Base-by-base conservation (phyloP, 1,284 basidiomycete genomes). In the Cerrena zonata region DNA sequence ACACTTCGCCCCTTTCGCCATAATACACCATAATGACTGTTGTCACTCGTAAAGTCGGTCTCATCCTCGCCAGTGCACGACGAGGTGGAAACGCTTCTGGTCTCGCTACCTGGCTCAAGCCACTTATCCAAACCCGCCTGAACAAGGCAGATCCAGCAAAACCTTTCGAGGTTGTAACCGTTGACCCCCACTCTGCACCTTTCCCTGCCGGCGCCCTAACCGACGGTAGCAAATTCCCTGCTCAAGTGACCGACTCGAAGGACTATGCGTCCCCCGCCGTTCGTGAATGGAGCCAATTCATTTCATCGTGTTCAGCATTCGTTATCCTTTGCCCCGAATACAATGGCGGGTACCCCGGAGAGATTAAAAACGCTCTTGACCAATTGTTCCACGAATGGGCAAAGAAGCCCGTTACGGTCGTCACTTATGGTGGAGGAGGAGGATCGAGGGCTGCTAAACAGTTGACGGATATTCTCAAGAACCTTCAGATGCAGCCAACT, bases 301-400 rank as follows among this genome's bases (percentile, higher is more conserved):
- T 62, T 38, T 49, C 55, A 46, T 60, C 60, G 2, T 62, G 58
- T 55, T 49, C 48, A 47, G 65, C 50, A 19, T 58, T 65, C 56
- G 57, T 65, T 47, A 40, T 66, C 19, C 53, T 66, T 48, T 50
- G 59, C 3, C 64, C 65, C 1, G 61, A 65, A 54, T 65, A 65
- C 55, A 66, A 65, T 55, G 58, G 61, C 42, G 57, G 56, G 5
- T 62, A 61, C 53, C 62, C 65, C 2, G 65, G 64, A 12, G 60
- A 63, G 52, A 54, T 66, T 37, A 66, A 66, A 57, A 63, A 64
- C 53, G 56, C 63, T 21, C 48, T 66, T 50, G 65, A 66, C 47
- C 65, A 66, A 45, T 56, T 66, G 23, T 65, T 59, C 58, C 59
- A 56, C 52, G 65, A 66, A 44, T 66, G 65, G 65, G 40, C 48